phyloP scores from a whole-genome alignment of 1,139 yeast species.

The Suhomyces terraborum region DNA sequence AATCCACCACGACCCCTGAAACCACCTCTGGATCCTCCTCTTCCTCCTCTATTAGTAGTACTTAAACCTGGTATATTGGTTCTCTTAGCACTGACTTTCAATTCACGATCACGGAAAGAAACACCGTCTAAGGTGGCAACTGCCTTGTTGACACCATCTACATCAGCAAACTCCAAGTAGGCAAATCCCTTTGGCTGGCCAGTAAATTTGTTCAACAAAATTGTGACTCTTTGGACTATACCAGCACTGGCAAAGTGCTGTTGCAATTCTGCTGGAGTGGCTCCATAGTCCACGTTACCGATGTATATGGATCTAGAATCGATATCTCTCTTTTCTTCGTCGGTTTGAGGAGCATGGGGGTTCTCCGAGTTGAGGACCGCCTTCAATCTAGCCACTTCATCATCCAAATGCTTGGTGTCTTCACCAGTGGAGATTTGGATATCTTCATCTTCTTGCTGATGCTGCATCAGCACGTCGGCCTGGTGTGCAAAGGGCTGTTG shows the following conservation, averaged over 20 bases:
- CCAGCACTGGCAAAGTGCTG: slow-evolving; percentile 77
- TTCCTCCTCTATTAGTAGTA: slow-evolving; percentile 47
- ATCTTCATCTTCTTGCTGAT: slow-evolving; percentile 9
- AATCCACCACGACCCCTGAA: slow-evolving; percentile 24
- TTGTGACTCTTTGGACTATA: slow-evolving; percentile 79
- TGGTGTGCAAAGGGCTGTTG: slow-evolving; percentile 11
- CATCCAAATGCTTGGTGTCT: slow-evolving; percentile 18
- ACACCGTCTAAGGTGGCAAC: slow-evolving; percentile 63
- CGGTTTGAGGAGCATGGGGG: slow-evolving; percentile 22
- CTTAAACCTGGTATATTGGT: slow-evolving; percentile 76
- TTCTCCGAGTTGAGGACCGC: slow-evolving; percentile 20
- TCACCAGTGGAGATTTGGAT: slow-evolving; percentile 10
- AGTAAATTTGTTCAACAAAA: slow-evolving; percentile 66
- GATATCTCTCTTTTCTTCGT: slow-evolving; percentile 42
- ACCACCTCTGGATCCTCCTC: slow-evolving; percentile 35
- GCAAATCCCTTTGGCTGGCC: slow-evolving; percentile 89
- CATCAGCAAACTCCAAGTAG: slow-evolving; percentile 74
- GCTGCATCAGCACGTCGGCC: slow-evolving; percentile 9
- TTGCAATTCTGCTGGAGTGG: slow-evolving; percentile 81
- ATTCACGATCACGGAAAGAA: slow-evolving; percentile 63
- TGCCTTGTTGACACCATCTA: slow-evolving; percentile 64
- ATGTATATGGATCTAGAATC: slow-evolving; percentile 85
- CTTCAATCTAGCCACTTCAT: slow-evolving; percentile 21
- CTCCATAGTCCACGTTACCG: slow-evolving; percentile 81
- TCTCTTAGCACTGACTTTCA: slow-evolving; percentile 75